Conservation (phyloP, 768 basidiomycete genomes). For the Mycena filopes region DNA sequence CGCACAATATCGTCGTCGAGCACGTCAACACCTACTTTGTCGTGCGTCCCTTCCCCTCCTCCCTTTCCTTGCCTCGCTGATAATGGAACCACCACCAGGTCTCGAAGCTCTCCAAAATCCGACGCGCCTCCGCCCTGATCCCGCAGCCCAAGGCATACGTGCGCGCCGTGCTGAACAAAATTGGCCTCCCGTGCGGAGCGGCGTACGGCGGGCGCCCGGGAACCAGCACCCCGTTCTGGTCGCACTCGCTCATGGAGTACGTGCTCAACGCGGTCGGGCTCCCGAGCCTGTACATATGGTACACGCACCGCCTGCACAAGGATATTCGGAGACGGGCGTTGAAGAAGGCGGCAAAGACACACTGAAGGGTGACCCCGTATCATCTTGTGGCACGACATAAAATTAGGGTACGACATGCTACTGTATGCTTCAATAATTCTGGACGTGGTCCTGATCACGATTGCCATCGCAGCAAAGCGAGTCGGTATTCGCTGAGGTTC, state of each 20-base stretch:
- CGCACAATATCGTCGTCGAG: slow-evolving; percentile 81
- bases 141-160: slow-evolving; percentile 85
- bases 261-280: slow-evolving; percentile 60
- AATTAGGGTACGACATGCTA: slow-evolving; percentile 13
- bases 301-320: slow-evolving; percentile 76
- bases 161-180: slow-evolving; percentile 72
- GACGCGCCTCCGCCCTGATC: slow-evolving; percentile 71
- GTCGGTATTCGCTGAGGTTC: too few species aligned
- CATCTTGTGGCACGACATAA: neutral
- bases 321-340: slow-evolving; percentile 77
- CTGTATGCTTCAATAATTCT: neutral
- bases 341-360: slow-evolving; percentile 64
- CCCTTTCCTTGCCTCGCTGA: neutral
- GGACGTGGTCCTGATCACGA: too few species aligned
- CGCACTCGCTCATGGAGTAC: slow-evolving; percentile 85
- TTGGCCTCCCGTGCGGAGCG: slow-evolving; percentile 84
- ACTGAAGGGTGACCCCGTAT: slow-evolving; percentile 46
- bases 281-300: slow-evolving; percentile 64
- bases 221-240: slow-evolving; percentile 60
- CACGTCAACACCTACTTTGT: slow-evolving; percentile 95
- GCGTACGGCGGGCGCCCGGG: slow-evolving; percentile 75
- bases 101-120: slow-evolving; percentile 94
- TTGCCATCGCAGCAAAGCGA: too few species aligned
- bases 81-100: slow-evolving; percentile 61
- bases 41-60: slow-evolving; percentile 57